Conservation (phyloP, 306 rosid genomes). For the Quercus aquifolioides region DNA sequence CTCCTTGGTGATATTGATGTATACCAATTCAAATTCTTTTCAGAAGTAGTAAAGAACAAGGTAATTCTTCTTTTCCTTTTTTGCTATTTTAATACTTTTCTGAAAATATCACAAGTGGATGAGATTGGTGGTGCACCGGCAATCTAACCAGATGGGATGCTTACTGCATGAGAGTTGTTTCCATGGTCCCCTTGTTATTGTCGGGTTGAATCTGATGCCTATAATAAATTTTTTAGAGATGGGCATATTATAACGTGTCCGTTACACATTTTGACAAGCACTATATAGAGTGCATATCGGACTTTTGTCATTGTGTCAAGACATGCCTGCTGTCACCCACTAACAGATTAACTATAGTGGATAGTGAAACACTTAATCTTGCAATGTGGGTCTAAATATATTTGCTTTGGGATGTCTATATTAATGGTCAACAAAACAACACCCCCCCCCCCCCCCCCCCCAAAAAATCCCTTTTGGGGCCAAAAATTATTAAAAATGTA, state of each 20-base stretch:
- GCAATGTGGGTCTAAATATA: too few relatives aligned
- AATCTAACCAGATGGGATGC: neutral
- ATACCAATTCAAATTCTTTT: conserved; percentile 93
- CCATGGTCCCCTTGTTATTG: neutral
- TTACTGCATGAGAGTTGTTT: neutral
- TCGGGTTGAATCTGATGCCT: neutral
- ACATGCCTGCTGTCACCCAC: neutral
- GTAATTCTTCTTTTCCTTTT: conserved; percentile 38
- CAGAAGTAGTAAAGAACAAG: conserved; percentile 68
- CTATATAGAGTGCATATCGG: neutral
- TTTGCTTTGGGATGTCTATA: too few relatives aligned
- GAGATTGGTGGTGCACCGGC: neutral
- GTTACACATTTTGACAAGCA: neutral
- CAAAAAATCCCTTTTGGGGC: too few relatives aligned
- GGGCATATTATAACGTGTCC: neutral
- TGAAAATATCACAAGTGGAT: conserved; percentile 4
- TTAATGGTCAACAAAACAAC: too few relatives aligned
- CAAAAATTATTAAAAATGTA: too few relatives aligned
- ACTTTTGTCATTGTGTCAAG: neutral
- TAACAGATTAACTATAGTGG: too few relatives aligned
- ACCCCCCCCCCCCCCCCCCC: fast-evolving
- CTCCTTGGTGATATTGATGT: conserved; percentile 96
- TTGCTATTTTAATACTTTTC: conserved; percentile 5
- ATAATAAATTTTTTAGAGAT: neutral
- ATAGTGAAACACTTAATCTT: too few relatives aligned